phyloP scores from a whole-genome alignment of 1,284 basidiomycete species.

The Bondarzewia mesenterica region DNA sequence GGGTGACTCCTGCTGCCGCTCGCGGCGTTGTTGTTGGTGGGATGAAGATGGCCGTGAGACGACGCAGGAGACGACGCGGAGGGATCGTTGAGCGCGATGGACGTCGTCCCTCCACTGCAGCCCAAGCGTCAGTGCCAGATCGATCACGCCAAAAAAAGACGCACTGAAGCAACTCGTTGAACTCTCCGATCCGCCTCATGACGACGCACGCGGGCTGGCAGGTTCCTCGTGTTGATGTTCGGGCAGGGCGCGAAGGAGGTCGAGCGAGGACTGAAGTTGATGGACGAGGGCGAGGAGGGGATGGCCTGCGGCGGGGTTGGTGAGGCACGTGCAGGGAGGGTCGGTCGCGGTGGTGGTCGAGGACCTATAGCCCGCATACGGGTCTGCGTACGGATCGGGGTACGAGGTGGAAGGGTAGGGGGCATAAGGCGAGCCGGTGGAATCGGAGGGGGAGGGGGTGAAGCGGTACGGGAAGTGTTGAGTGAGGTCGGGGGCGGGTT shows the following conservation, averaged over 20 bases:
- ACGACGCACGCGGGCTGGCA: conserved; percentile 23
- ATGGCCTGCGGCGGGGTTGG: conserved; percentile 48
- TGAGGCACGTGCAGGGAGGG: conserved; percentile 53
- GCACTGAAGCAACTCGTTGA: conserved; percentile 60
- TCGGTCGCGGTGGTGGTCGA: conserved; percentile 17
- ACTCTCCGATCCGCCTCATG: conserved; percentile 51
- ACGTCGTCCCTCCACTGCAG: too few species aligned
- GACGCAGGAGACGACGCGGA: too few species aligned
- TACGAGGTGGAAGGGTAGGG: conserved; percentile 7
- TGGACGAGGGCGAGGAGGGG: conserved; percentile 54
- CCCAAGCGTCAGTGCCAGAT: conserved; percentile 24
- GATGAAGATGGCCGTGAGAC: too few species aligned
- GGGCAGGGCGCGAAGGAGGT: conserved; percentile 50
- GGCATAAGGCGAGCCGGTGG: conserved; percentile 13
- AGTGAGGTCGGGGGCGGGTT: conserved; percentile 18
- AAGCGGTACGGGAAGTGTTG: conserved; percentile 21
- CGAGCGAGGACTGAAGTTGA: conserved; percentile 51
- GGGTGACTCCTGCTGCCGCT: neutral
- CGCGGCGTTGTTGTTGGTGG: too few species aligned
- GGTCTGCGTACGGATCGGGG: conserved; percentile 8
- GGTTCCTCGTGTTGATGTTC: conserved; percentile 41
- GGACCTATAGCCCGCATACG: neutral
- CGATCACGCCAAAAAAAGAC: conserved; percentile 23
- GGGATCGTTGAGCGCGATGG: too few species aligned
- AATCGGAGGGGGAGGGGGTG: conserved; percentile 13